Base-by-base conservation (phyloP, 2,329 filamentous ascomycete species). In the Zasmidium citrigriseum region DNA sequence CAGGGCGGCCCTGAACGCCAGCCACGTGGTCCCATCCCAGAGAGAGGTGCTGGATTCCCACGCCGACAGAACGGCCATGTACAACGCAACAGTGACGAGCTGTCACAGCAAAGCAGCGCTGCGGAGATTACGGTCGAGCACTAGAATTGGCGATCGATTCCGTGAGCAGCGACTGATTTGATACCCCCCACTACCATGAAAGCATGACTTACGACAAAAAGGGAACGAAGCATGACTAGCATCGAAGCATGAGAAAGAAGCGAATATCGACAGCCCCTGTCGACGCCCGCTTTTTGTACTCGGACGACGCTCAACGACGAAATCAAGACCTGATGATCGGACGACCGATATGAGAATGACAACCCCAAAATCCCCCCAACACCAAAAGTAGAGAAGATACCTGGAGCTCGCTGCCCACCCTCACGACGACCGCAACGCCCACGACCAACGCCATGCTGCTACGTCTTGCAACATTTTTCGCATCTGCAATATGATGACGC, bases 51-150 rank as follows among this genome's bases (percentile, higher is more conserved):
- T 70, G 85, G 76, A 75, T 88, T 80, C 75, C 77, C 78, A 53
- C 76, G 79, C 54, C 78, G 84, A 67, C 83, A 83, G 67, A 87
- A 86, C 68, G 85, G 85, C 68, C 85, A 87, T 71, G 81, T 83
- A 67, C 74, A 80, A 57, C 83, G 84, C 65, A 83, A 83, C 67
- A 87, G 84, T 72, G 85, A 88, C 67, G 85, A 88, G 71, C 75
- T 87, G 59, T 83, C 83, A 56, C 80, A 83, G 64, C 83, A 81
- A 67, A 84, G 82, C 61, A 73, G 69, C 60, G 81, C 82, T 58
- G 81, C 86, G 63, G 83, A 86, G 72, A 86, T 87, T 70, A 84
- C 86, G 67, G 84, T 86, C 67, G 85, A 86, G 77, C 85, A 84
- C 55, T 72, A 67, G 65, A 52, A 74, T 41, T 48, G 16, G 21